Base-by-base conservation (phyloP, 2,329 filamentous ascomycete species). In the Emergomyces africanus region DNA sequence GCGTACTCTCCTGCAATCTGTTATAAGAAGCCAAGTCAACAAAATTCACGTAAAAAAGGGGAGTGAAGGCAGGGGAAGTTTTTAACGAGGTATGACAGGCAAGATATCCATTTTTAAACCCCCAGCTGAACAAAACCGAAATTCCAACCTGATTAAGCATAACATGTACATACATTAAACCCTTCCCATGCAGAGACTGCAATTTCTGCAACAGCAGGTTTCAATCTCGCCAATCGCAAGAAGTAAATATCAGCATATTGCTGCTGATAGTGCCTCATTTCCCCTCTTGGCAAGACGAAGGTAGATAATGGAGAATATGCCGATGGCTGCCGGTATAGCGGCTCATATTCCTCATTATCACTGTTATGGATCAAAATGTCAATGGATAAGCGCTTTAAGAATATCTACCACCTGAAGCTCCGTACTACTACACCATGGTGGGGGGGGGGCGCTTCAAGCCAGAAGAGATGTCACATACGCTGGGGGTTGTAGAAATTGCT, bases 231-330 rank as follows among this genome's bases (percentile, higher is more conserved):
- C 28, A 99, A 81, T 14, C 94, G 88, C 66, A 96, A 72, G 71
- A 96, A 99, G 79, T 99, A 99, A 83, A 97, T 92, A 74, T 99
- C 94, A 63, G 88, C 89, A 81, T 89, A 99, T 75, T 99, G 94
- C 72, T 97, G 94, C 71, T 91, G 81, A 72, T 97, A 99, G 58
- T 90, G 87, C 62, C 80, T 78, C 41, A 78, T 74, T 48, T 78
- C 73, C 30, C 81, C 81, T 63, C 78, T 86, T 28, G 88, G 81
- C 10, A 97, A 82, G 54, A 77, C 77, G 72, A 90, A 97, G 8
- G 85, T 87, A 58, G 84, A 76, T 33, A 95, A 79, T 0, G 92
- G 85, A 59, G 83, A 86, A 77, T 96, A 97, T 59, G 74, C 67
- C 2, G 83, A 85, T 23, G 78, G 65, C 53, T 72, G 76, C 59